These are phyloP conservation scores for Mucor mucedo DNA, from an alignment of 371 early-diverging fungal species.

Conservation along the genomic window DNA sequence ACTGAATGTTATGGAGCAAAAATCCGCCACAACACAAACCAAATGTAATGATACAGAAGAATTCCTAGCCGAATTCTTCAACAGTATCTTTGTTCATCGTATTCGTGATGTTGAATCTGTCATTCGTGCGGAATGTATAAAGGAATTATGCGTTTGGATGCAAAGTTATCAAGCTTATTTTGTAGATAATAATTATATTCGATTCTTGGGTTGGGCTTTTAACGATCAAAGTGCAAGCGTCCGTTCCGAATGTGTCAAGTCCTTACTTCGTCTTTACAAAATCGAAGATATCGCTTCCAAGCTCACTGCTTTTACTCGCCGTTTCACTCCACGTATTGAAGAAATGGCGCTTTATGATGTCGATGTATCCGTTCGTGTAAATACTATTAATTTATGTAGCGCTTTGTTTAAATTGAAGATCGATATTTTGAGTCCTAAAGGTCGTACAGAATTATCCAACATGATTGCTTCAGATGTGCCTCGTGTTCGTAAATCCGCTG, in stretches of 20 bases:
- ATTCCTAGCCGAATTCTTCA: constrained; percentile 68
- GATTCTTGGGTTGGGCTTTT: constrained; percentile 88
- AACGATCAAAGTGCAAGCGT: constrained; percentile 76
- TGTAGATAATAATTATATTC: constrained; percentile 73
- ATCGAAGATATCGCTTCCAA: constrained; percentile 54
- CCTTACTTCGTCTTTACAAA: constrained; percentile 59
- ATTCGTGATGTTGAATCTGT: constrained; percentile 87
- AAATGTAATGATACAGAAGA: constrained; percentile 46
- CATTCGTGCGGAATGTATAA: constrained; percentile 85
- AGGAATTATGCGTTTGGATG: constrained; percentile 83
- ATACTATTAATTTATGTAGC: constrained; percentile 65
- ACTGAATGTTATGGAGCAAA: constrained; percentile 26
- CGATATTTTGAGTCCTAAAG: constrained; percentile 46
- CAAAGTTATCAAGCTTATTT: constrained; percentile 69
- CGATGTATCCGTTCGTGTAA: constrained; percentile 67
- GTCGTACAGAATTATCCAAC: constrained; percentile 35
- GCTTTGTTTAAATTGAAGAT: constrained; percentile 44
- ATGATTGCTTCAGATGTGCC: constrained; percentile 45
- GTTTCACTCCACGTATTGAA: constrained; percentile 77
- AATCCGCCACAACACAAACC: constrained; percentile 13
- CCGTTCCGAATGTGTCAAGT: constrained; percentile 66
- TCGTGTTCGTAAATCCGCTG: constrained; percentile 54
- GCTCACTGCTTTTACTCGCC: constrained; percentile 71
- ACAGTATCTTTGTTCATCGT: constrained; percentile 85
- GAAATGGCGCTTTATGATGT: constrained; percentile 86